These are phyloP conservation scores for Xanthoceras sorbifolium DNA, from an alignment of 345 rosid species.

Conservation along the genomic window DNA sequence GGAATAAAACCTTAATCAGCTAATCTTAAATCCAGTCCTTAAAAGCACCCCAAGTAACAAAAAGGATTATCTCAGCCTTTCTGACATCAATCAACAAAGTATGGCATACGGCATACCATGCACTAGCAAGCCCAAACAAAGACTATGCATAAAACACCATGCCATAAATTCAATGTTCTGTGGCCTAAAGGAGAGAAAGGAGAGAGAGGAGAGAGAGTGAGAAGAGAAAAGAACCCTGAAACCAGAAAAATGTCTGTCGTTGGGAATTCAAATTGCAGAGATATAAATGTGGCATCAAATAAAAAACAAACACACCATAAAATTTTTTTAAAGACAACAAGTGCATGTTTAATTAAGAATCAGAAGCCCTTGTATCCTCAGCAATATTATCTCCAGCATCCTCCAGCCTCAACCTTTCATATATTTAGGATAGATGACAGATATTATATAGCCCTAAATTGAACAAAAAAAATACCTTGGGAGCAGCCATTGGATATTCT, in stretches of 20 bases:
- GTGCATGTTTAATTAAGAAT: background rate
- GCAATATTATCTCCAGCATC: background rate
- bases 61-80: background rate
- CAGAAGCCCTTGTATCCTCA: background rate
- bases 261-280: background rate
- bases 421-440: background rate
- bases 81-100: background rate
- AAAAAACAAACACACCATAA: background rate
- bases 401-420: background rate
- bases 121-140: background rate
- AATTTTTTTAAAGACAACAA: background rate
- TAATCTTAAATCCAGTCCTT: too few species aligned
- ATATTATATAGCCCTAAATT: background rate
- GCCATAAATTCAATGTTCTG: background rate
- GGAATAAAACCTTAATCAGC: too few species aligned
- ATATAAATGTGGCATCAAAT: background rate
- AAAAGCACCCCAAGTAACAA: too few species aligned
- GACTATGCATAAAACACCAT: background rate
- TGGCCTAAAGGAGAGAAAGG: background rate
- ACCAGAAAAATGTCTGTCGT: background rate
- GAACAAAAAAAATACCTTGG: conserved; percentile 62
- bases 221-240: too few species aligned
- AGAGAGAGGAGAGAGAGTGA: too few species aligned
- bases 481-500: conserved; percentile 99
- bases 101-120: background rate